Evolutionary conservation across 1,284 basidiomycete species (phyloP).

Genomic region (Trichosporon sp.): DNA sequence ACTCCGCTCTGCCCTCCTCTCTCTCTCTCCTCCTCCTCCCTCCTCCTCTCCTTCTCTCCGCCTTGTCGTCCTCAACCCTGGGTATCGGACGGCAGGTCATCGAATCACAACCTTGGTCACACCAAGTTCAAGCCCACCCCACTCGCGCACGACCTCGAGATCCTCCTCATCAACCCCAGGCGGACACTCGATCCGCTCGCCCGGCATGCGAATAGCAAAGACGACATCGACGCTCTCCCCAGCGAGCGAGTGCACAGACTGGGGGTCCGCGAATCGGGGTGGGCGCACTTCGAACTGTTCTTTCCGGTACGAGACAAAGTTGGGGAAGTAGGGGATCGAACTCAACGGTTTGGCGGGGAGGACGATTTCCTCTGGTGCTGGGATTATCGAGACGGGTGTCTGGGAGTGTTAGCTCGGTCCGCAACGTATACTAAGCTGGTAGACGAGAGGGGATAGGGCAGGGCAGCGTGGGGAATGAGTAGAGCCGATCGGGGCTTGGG

Average conservation of each 20-base stretch:
- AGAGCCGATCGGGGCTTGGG: too few relatives aligned
- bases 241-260: constrained; percentile 35
- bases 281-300: constrained; percentile 39
- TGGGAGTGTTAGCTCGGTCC: constrained; percentile 13
- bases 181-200: not conserved
- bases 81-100: not conserved
- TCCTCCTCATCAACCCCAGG: constrained; percentile 26
- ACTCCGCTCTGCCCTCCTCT: not conserved
- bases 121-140: constrained; percentile 32
- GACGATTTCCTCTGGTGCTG: constrained; percentile 11
- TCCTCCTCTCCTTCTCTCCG: too few relatives aligned
- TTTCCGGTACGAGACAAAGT: constrained; percentile 49
- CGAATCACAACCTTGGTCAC: constrained; percentile 7
- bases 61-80: too few relatives aligned
- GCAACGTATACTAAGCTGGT: too few relatives aligned
- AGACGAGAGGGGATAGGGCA: too few relatives aligned
- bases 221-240: constrained; percentile 46
- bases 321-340: constrained; percentile 47
- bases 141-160: constrained; percentile 31
- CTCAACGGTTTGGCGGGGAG: constrained; percentile 40
- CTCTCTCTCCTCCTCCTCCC: not conserved
- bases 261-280: constrained; percentile 35
- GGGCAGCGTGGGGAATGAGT: too few relatives aligned
- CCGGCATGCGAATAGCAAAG: constrained; percentile 49
- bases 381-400: constrained; percentile 28